Evolutionary conservation across 495 filamentous ascomycete species (phyloP), one percentile per base, ranked within the genome.

Genomic region (Platismatia glauca): DNA sequence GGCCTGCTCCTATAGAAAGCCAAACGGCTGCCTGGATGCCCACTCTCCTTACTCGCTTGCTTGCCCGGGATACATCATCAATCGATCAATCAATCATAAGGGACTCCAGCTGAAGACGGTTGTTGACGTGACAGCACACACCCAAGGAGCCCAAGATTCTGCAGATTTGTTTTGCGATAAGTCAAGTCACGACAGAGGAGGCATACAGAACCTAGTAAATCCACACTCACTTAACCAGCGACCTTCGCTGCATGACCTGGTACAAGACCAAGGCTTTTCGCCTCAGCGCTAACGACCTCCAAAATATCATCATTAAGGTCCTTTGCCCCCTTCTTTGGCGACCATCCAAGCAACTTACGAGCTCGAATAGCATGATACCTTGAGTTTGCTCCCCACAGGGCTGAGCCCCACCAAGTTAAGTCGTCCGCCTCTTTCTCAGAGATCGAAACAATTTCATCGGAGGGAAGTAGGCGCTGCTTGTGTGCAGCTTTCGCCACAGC

Each of bases 391-490:
- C 84, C 86, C 79, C 81, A 86, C 37, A 77, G 71, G 60, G 76
- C 72, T 24, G 71, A 57, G 6, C 78, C 78, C 20, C 58, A 69
- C 24, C 71, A 56, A 27, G 68, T 66, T 33, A 76, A 16, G 52
- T 72, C 68, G 13, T 66, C 70, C n/a, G 71, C 71, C 64, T 77
- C 67, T 3, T 69, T 65, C 48, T 71, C 68, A 41, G 73, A 59
- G 13, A 79, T 22, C 16, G 69, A 58, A 34, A 75, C 70, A 15
- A 86, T 79, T 43, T 81, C 77, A 2, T 82, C 76, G 15, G 79
- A 80, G 24, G 82, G 71, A 55, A 91, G 81, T 50, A 85, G 81
- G 1, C 85, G 84, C 72, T 86, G 82, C 65, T 83, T 79, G 55
- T 82, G 76, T 8, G 86, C 85, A 67, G 80, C 79, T 60, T 81